Evolutionary conservation across 164 flowering plant genomes (phyloP), one percentile per base, ranked within the genome.

Genomic region (Umbilicus rupestris): DNA sequence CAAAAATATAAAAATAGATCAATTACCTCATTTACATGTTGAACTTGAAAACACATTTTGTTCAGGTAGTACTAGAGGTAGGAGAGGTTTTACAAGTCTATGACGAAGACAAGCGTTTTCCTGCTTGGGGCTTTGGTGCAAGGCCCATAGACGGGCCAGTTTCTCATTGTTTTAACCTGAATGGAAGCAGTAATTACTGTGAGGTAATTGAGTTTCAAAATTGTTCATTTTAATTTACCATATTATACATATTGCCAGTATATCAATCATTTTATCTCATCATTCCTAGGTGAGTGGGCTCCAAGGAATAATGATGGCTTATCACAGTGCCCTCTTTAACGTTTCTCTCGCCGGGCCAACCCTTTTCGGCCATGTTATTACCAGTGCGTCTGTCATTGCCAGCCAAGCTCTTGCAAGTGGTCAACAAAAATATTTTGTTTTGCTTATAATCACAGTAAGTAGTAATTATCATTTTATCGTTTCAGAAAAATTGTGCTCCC

Each of bases 111-210:
- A 83, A 77, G 65, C 82, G 80, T 55, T 87, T 87, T 75, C 86
- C 87, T 62, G 86, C 92, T 3, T 87, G 89, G 89, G 92, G 92
- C 35, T 87, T 87, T 79, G 92, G 92, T 70, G 92, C 88, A n/a
- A 78, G 89, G 66, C 89, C 92, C 33, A 83, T 85, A 66, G 92
- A 87, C 81, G 87, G 87, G 44, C 87, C 89, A 37, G 92, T 87
- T 31, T 85, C 89, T 66, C 92, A 87, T 77, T 87, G 92, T 78
- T 87, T 87, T 67, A 85, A 83, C 75, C 77, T 87, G 78, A 87
- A 85, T 68, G 92, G 92, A 67, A 87, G 92, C 73, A 83, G 72
- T 67, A 76, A 24, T 64, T 66, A 85, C 63, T 79, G 81, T 74
- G 89, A 87, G 87, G 92, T 87, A 46, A 47, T 70, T 42, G 26